A percentile compares a stretch with the other conserved stretches of the same genome.
Conservation (phyloP, 352 stramenopile species). For the Phytophthora constricta region DNA sequence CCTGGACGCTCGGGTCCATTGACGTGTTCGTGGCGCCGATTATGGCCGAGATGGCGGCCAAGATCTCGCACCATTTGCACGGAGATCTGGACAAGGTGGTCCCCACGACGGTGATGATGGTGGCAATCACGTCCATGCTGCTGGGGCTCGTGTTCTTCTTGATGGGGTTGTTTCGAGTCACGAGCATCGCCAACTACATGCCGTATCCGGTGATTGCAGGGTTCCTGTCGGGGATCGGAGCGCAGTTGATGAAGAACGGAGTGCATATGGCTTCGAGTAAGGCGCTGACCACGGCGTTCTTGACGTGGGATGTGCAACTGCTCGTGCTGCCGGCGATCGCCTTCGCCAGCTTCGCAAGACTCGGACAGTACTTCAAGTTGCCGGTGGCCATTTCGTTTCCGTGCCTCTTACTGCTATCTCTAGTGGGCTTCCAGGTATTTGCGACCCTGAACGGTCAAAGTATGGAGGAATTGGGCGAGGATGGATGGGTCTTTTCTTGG, state of each 20-base stretch:
- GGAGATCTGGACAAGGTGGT: slow-evolving; percentile 68
- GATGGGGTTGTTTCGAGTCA: slow-evolving; percentile 76
- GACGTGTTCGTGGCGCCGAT: slow-evolving; percentile 83
- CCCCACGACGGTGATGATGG: slow-evolving; percentile 76
- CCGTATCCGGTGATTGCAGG: slow-evolving; percentile 85
- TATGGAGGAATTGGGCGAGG: slow-evolving; percentile 41
- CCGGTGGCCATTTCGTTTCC: slow-evolving; percentile 81
- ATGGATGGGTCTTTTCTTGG: slow-evolving; percentile 77
- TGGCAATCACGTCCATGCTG: slow-evolving; percentile 68
- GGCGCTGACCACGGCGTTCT: slow-evolving; percentile 57
- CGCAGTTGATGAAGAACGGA: slow-evolving; percentile 79
- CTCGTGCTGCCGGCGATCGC: slow-evolving; percentile 63
- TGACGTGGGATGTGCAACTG: slow-evolving; percentile 60
- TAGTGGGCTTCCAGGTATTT: slow-evolving; percentile 69
- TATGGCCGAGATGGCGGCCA: slow-evolving; percentile 77
- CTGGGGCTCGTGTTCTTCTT: slow-evolving; percentile 69
- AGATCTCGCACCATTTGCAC: slow-evolving; percentile 65
- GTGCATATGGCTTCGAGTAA: slow-evolving; percentile 80
- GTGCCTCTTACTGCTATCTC: slow-evolving; percentile 59
- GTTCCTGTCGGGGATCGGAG: slow-evolving; percentile 82
- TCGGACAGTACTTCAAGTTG: slow-evolving; percentile 66
- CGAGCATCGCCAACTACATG: slow-evolving; percentile 87
- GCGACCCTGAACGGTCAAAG: slow-evolving; percentile 34
- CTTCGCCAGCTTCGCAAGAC: slow-evolving; percentile 60
- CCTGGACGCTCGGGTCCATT: slow-evolving; percentile 79